Percentiles rank a stretch among this genome's conserved stretches.
Evolutionary conservation across 108 stramenopile genomes (phyloP).

Genomic region (Cylindrotheca fusiformis): DNA sequence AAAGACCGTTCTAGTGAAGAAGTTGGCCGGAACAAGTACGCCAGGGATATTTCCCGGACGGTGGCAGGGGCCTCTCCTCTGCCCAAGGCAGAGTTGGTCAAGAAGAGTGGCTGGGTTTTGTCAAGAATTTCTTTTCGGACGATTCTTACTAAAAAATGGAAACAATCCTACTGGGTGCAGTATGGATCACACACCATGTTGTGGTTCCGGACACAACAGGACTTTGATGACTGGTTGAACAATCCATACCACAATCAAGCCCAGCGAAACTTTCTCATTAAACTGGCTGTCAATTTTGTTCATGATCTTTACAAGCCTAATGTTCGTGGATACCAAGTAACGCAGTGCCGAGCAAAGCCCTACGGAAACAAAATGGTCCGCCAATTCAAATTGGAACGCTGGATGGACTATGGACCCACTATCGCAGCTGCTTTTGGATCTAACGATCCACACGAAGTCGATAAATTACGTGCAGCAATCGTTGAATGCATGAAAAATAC

Average conservation of each 20-base stretch:
- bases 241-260: conserved; percentile 80
- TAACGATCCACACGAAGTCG: conserved; percentile 72
- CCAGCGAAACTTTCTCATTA: conserved; percentile 81
- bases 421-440: conserved; percentile 91
- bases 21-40: conserved; percentile 35
- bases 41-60: conserved; percentile 36
- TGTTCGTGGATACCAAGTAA: conserved; percentile 86
- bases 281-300: conserved; percentile 86
- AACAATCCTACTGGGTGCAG: conserved; percentile 87
- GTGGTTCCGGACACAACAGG: conserved; percentile 68
- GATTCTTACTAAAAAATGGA: conserved; percentile 89
- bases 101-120: conserved; percentile 74
- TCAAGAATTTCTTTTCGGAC: conserved; percentile 87
- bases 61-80: conserved; percentile 60
- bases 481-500: conserved; percentile 86
- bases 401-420: conserved; percentile 93
- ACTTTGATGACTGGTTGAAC: conserved; percentile 87
- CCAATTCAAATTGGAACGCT: conserved; percentile 90
- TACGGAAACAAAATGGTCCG: conserved; percentile 81
- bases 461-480: conserved; percentile 64
- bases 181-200: conserved; percentile 78
- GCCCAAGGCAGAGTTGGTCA: conserved; percentile 63
- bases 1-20: neutral
- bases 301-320: conserved; percentile 83
- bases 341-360: conserved; percentile 74